Conservation (phyloP, 2,329 filamentous ascomycete species). For the Didymella segeticola region DNA sequence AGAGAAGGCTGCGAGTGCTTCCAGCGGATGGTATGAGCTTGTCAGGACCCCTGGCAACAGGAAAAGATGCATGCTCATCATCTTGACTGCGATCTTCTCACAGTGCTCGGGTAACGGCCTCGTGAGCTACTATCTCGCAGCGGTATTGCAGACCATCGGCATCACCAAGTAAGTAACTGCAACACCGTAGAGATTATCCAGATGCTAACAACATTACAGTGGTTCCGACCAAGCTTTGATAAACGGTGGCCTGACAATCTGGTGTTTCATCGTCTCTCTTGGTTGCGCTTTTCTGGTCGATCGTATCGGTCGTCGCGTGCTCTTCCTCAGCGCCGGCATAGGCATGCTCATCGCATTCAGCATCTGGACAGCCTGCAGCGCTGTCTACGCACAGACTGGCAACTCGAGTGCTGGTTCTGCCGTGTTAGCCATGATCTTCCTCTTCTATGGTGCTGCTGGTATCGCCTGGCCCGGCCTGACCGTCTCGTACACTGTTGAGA, state of each 20-base stretch:
- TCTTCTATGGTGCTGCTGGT: constrained; percentile 47
- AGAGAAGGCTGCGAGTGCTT: constrained; percentile 18
- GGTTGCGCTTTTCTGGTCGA: constrained; percentile 41
- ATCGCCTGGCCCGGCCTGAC: constrained; percentile 58
- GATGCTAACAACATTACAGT: background rate
- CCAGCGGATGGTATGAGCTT: constrained; percentile 24
- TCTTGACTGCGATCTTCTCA: constrained; percentile 22
- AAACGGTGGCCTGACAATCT: constrained; percentile 63
- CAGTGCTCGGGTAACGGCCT: constrained; percentile 29
- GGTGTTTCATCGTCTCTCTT: constrained; percentile 63
- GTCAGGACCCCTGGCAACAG: constrained; percentile 26
- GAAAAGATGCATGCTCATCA: constrained; percentile 22
- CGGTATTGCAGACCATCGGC: constrained; percentile 23
- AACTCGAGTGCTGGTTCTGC: constrained; percentile 45
- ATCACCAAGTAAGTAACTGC: constrained; percentile 41
- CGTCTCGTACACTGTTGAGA: constrained; percentile 58
- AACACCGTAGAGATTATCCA: background rate
- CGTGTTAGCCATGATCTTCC: constrained; percentile 59
- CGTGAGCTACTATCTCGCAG: constrained; percentile 22
- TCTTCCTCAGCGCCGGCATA: constrained; percentile 42
- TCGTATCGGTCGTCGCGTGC: constrained; percentile 37
- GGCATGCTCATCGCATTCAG: constrained; percentile 44
- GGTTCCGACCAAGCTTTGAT: constrained; percentile 51
- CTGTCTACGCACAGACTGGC: constrained; percentile 22
- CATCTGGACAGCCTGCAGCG: constrained; percentile 37